phyloP scores from a whole-genome alignment of 192 early-diverging fungal genomes.

The Coemansia guatemalensis region DNA sequence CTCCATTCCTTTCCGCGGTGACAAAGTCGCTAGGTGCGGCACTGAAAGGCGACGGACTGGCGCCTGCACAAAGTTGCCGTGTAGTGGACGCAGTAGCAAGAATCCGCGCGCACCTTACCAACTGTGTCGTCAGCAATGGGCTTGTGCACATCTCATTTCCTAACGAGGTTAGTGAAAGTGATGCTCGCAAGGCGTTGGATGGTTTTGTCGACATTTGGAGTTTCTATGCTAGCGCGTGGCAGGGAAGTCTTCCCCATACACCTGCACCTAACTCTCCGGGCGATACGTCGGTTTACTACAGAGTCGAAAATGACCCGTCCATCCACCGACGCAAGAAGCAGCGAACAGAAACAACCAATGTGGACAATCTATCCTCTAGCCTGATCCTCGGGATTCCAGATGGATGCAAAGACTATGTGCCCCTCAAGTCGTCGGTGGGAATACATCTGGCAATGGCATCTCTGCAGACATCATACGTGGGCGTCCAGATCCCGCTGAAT shows the following conservation, averaged over 20 bases:
- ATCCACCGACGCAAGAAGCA: constrained; percentile 35
- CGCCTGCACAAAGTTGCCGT: constrained; percentile 7
- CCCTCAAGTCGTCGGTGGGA: constrained; percentile 23
- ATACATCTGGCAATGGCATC: constrained; percentile 27
- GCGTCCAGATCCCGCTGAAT: constrained; percentile 35
- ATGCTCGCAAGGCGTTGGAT: constrained; percentile 7
- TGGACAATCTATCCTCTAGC: background rate
- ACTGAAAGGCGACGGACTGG: constrained; percentile 24
- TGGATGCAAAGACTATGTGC: constrained; percentile 25
- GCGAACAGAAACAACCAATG: constrained; percentile 1
- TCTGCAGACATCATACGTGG: constrained; percentile 45
- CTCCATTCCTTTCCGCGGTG: constrained; percentile 27
- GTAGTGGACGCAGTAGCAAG: constrained; percentile 27
- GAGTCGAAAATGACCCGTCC: background rate
- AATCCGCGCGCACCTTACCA: constrained; percentile 34
- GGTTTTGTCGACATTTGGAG: constrained; percentile 23
- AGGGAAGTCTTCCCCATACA: constrained; percentile 18
- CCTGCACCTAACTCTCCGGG: constrained; percentile 27
- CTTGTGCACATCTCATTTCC: constrained; percentile 33
- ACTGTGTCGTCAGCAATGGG: constrained; percentile 22
- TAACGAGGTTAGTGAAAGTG: background rate
- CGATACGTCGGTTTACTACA: constrained; percentile 16
- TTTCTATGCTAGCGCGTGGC: constrained; percentile 23
- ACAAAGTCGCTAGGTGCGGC: constrained; percentile 27
- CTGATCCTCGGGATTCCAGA: constrained; percentile 3